Evolutionary conservation across 345 rosid species (phyloP).

Genomic region (Pugionium cornutum): DNA sequence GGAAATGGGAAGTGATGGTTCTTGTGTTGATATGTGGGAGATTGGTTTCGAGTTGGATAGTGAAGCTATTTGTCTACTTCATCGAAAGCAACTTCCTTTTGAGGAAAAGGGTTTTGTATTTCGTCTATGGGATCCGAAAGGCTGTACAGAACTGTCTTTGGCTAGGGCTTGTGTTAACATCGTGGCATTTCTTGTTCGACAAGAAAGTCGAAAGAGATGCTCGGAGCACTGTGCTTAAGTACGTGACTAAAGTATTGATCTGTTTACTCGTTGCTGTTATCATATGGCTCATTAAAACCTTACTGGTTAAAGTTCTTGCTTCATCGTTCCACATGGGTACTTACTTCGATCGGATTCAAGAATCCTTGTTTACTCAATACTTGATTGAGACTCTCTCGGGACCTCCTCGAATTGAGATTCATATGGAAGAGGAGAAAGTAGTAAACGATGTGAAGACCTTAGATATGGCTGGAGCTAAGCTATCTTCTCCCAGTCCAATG

Average conservation of each 20-base stretch:
- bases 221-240: conserved; percentile 37
- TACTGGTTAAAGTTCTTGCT: conserved; percentile 65
- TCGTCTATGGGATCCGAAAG: conserved; percentile 74
- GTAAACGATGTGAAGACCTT: conserved; percentile 44
- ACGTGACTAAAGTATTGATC: conserved; percentile 63
- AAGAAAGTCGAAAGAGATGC: conserved; percentile 58
- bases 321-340: conserved; percentile 71
- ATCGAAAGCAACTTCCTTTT: conserved; percentile 73
- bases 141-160: conserved; percentile 89
- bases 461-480: conserved; percentile 47
- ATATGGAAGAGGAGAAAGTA: conserved; percentile 53
- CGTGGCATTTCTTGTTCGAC: conserved; percentile 72
- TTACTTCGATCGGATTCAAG: conserved; percentile 88
- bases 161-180: conserved; percentile 74
- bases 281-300: conserved; percentile 79
- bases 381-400: conserved; percentile 81
- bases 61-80: conserved; percentile 59
- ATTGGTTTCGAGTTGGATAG: conserved; percentile 80
- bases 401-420: conserved; percentile 62
- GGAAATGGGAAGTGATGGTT: conserved; percentile 90
- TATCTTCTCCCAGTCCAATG: conserved; percentile 48
- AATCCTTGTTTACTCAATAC: conserved; percentile 73
- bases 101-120: conserved; percentile 78
- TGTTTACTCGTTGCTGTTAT: conserved; percentile 70
- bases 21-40: conserved; percentile 83